Conservation (phyloP, 2,329 filamentous ascomycete species). For the Sclerotinia trifoliorum region DNA sequence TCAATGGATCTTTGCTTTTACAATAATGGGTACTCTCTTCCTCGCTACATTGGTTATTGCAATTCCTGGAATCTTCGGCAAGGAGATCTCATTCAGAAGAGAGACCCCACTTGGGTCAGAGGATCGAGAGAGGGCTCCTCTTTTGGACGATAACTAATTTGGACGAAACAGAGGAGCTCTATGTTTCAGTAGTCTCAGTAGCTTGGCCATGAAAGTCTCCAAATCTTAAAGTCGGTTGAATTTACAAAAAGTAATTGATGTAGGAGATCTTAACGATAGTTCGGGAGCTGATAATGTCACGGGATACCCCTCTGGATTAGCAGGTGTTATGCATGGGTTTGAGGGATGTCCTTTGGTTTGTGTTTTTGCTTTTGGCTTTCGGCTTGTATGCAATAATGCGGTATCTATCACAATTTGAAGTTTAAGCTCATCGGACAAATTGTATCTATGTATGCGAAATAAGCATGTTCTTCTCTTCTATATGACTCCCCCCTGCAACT, state of each 20-base stretch:
- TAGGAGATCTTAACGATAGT: not conserved
- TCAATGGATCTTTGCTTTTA: conserved; percentile 91
- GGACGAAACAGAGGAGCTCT: not conserved
- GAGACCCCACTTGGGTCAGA: conserved; percentile 48
- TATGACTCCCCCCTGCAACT: not conserved
- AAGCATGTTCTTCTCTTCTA: not conserved
- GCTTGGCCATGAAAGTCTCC: not conserved
- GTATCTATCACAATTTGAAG: not conserved
- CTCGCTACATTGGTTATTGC: conserved; percentile 64
- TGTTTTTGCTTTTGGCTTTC: not conserved
- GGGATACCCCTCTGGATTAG: not conserved
- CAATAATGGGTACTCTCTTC: conserved; percentile 75
- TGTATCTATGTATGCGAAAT: conserved; percentile 1
- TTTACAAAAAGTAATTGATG: not conserved
- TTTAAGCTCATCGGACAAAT: not conserved
- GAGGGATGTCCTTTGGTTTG: not conserved
- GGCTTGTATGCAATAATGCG: conserved; percentile 3
- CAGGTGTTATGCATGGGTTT: conserved; percentile 2
- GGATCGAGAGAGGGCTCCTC: conserved; percentile 56
- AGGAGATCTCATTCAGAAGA: conserved; percentile 52
- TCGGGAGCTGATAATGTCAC: not conserved
- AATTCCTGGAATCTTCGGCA: conserved; percentile 61
- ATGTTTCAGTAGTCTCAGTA: not conserved
- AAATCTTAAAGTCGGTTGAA: not conserved
- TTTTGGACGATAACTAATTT: conserved; percentile 50